Conservation (phyloP, 768 basidiomycete genomes). For the Serendipita sp. region DNA sequence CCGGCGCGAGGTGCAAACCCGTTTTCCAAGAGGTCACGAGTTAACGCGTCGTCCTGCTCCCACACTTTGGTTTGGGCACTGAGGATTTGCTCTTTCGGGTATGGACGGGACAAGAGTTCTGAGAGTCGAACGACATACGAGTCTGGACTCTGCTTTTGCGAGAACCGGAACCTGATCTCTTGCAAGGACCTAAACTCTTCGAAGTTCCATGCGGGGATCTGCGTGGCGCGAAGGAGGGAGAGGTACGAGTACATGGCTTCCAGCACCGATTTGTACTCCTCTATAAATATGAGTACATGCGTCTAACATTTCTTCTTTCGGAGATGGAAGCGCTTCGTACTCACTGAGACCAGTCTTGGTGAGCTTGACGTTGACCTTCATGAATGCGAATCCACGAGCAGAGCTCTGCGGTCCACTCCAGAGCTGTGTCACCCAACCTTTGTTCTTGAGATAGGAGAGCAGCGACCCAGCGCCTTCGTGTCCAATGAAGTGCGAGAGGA, state of each 20-base stretch:
- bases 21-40: constrained; percentile 43
- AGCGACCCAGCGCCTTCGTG: constrained; percentile 90
- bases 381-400: constrained; percentile 74
- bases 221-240: constrained; percentile 43
- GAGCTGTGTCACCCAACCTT: constrained; percentile 71
- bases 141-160: constrained; percentile 68
- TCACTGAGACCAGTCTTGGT: constrained; percentile 76
- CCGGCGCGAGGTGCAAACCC: constrained; percentile 39
- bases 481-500: constrained; percentile 69
- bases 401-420: constrained; percentile 52
- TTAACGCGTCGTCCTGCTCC: constrained; percentile 54
- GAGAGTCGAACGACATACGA: constrained; percentile 63
- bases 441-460: constrained; percentile 74
- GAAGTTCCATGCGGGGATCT: constrained; percentile 49
- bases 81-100: constrained; percentile 61
- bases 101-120: constrained; percentile 61
- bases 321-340: constrained; percentile 16
- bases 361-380: constrained; percentile 66
- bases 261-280: constrained; percentile 56
- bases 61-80: constrained; percentile 53
- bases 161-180: constrained; percentile 65
- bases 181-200: constrained; percentile 58
- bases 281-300: constrained; percentile 22
- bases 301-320: no score
- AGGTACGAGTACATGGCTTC: constrained; percentile 66